Conservation (phyloP, 2,329 filamentous ascomycete species). For the Colletotrichum lentis region DNA sequence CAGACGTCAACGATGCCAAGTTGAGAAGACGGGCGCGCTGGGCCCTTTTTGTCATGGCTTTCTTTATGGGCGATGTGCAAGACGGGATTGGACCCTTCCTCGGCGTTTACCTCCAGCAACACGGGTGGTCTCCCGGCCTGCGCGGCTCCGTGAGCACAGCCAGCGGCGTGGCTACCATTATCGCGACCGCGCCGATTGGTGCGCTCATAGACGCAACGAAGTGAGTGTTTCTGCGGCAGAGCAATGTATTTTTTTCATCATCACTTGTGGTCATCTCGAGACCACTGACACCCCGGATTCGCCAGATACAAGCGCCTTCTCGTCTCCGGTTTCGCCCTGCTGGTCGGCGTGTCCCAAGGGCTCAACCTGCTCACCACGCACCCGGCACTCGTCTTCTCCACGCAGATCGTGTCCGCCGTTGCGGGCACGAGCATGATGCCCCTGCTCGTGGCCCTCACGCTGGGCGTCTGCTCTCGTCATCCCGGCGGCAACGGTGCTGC, state of each 20-base stretch:
- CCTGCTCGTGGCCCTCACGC: constrained; percentile 24
- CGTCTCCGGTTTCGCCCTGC: constrained; percentile 13
- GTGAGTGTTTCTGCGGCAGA: neutral
- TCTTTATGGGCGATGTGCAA: constrained; percentile 32
- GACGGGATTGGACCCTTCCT: constrained; percentile 29
- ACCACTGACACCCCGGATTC: neutral
- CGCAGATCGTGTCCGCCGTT: constrained; percentile 31
- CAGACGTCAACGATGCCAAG: neutral
- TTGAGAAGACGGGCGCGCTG: constrained; percentile 21
- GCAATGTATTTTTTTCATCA: too few species aligned
- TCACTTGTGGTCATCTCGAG: too few species aligned
- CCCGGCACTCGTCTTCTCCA: constrained; percentile 25
- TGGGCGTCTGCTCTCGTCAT: constrained; percentile 22
- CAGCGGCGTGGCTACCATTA: constrained; percentile 26
- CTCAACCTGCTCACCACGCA: constrained; percentile 29
- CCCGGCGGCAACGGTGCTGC: neutral
- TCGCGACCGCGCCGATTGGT: constrained; percentile 28
- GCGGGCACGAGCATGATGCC: constrained; percentile 28
- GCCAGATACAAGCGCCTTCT: constrained; percentile 23
- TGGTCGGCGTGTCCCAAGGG: constrained; percentile 28
- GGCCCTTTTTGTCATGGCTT: constrained; percentile 29
- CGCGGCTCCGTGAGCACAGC: constrained; percentile 24
- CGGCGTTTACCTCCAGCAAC: constrained; percentile 31
- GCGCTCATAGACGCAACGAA: constrained; percentile 32
- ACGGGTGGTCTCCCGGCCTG: constrained; percentile 28